Evolutionary conservation across 768 basidiomycete genomes (phyloP).

Genomic region (Collybia nuda): DNA sequence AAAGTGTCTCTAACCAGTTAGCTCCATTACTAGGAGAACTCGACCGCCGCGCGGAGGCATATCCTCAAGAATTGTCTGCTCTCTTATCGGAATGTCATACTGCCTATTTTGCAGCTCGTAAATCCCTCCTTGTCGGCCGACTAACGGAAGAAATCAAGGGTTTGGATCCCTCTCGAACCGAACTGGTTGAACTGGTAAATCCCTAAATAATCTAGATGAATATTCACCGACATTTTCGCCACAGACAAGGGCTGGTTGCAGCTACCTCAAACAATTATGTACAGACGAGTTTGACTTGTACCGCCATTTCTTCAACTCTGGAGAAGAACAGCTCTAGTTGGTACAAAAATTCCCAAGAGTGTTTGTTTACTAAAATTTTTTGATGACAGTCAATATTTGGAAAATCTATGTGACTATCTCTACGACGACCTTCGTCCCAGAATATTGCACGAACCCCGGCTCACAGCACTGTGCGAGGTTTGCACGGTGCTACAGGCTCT

Average conservation of each 20-base stretch:
- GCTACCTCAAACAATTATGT: slow-evolving; percentile 90
- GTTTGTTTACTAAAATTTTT: slow-evolving; percentile 4
- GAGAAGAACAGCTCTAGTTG: slow-evolving; percentile 62
- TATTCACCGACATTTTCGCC: slow-evolving; percentile 1
- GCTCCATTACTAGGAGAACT: slow-evolving; percentile 82
- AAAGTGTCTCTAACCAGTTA: slow-evolving; percentile 66
- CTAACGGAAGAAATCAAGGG: slow-evolving; percentile 81
- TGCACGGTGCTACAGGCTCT: slow-evolving; percentile 95
- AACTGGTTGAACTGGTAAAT: slow-evolving; percentile 82
- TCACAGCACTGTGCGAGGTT: slow-evolving; percentile 88
- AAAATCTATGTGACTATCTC: slow-evolving; percentile 88
- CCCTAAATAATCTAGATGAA: no score
- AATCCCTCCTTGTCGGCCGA: slow-evolving; percentile 67
- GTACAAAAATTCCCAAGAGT: slow-evolving; percentile 11
- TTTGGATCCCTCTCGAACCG: slow-evolving; percentile 75
- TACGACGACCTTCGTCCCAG: slow-evolving; percentile 96
- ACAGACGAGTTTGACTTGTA: slow-evolving; percentile 88
- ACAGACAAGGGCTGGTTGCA: slow-evolving; percentile 89
- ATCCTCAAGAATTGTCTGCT: slow-evolving; percentile 83
- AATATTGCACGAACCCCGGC: slow-evolving; percentile 88
- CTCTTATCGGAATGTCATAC: slow-evolving; percentile 85
- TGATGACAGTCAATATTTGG: slow-evolving; percentile 74
- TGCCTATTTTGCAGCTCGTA: slow-evolving; percentile 79
- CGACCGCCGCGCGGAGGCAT: slow-evolving; percentile 69
- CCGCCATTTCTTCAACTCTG: slow-evolving; percentile 83